Evolutionary conservation across 208 protist genomes (phyloP).

Genomic region (Acanthamoeba royreba): DNA sequence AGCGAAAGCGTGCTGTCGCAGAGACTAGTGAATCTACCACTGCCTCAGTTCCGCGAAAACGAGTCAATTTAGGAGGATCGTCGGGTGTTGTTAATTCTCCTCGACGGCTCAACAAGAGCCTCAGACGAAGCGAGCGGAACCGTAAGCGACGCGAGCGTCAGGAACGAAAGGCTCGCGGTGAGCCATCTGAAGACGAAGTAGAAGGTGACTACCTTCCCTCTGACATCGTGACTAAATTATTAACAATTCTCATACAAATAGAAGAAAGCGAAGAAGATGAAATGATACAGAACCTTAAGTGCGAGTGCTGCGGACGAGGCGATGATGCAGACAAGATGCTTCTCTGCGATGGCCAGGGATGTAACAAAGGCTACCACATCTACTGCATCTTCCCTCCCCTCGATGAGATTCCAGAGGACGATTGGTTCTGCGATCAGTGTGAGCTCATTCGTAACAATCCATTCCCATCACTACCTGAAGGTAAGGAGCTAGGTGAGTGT

Average conservation of each 20-base stretch:
- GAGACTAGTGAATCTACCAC: no score
- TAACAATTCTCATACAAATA: not conserved
- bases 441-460: slow-evolving; percentile 15
- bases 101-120: slow-evolving; percentile 8
- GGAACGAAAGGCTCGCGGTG: not conserved
- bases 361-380: slow-evolving; percentile 60
- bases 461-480: not conserved
- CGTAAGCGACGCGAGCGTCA: not conserved
- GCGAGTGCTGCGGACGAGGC: slow-evolving; percentile 50
- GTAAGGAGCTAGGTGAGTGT: not conserved
- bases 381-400: slow-evolving; percentile 58
- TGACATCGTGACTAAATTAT: not conserved
- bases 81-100: not conserved
- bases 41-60: no score
- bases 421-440: slow-evolving; percentile 65
- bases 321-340: slow-evolving; percentile 60
- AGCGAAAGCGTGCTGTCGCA: no score
- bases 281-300: slow-evolving; percentile 44
- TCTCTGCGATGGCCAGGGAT: slow-evolving; percentile 59
- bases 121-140: not conserved
- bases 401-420: slow-evolving; percentile 43
- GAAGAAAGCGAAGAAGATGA: slow-evolving; percentile 26
- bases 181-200: not conserved
- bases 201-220: not conserved
- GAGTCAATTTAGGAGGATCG: no score